A percentile compares a stretch with the other conserved stretches of the same genome.
phyloP scores from a whole-genome alignment of 441 rosid genomes.

The Gossypium davidsonii region DNA sequence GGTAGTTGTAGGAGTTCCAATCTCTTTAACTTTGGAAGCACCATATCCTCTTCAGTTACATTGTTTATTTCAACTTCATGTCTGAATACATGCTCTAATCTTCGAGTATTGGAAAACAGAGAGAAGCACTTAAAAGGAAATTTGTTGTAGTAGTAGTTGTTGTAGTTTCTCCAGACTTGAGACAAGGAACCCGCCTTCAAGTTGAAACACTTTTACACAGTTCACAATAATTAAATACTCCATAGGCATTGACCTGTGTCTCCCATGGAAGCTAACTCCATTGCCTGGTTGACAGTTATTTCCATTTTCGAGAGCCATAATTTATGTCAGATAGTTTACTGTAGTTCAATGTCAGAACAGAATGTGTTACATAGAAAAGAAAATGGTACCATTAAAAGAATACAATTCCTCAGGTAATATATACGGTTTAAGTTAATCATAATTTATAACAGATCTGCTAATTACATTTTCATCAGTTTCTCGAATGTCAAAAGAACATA shows the following conservation, averaged over 20 bases:
- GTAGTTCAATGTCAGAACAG: not conserved
- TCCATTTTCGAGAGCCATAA: not conserved
- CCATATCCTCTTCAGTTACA: not conserved
- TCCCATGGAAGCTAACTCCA: not conserved
- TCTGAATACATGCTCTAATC: not conserved
- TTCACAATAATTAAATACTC: not conserved
- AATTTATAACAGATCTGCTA: not conserved
- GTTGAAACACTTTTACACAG: not conserved
- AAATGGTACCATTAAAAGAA: not conserved
- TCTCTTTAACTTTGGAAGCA: not conserved
- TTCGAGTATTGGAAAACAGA: too few species aligned
- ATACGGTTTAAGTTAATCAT: not conserved
- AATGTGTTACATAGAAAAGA: not conserved
- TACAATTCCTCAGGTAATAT: not conserved
- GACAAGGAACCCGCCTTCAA: too few species aligned
- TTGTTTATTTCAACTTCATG: not conserved
- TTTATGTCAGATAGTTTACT: not conserved
- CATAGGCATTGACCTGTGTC: not conserved
- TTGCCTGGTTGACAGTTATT: not conserved
- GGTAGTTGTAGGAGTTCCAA: not conserved
- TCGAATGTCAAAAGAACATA: not conserved
- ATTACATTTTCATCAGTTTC: not conserved
- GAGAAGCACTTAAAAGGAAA: too few species aligned
- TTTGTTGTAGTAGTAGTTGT: too few species aligned
- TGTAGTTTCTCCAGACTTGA: too few species aligned